Conservation (phyloP, 1,284 basidiomycete genomes). For the Pseudomicrostroma phylloplanum region DNA sequence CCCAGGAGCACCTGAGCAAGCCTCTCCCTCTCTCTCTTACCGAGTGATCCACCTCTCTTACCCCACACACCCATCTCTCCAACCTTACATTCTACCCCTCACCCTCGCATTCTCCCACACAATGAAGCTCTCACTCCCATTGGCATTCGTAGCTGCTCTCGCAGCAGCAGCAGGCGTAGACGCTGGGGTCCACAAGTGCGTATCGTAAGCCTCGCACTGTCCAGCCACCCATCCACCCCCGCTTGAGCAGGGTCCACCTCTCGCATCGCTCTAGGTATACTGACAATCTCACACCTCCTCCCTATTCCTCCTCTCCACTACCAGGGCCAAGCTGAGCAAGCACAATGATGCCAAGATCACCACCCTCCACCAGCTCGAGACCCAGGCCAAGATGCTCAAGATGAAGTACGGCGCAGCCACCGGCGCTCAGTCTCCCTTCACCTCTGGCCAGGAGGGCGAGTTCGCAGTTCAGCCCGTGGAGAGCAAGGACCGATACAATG, state of each 20-base stretch:
- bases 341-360: constrained; percentile 62
- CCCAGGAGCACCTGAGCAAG: no score
- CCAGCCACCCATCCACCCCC: constrained; percentile 2
- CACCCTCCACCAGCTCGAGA: constrained; percentile 64
- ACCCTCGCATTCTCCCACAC: constrained; percentile 3
- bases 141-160: constrained; percentile 60
- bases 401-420: constrained; percentile 44
- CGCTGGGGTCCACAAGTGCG: constrained; percentile 37
- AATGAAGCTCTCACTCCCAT: constrained; percentile 56
- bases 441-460: constrained; percentile 56
- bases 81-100: no score
- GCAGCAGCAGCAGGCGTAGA: constrained; percentile 55
- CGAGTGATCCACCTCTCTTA: no score
- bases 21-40: no score
- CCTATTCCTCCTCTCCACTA: neutral
- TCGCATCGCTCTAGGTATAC: neutral
- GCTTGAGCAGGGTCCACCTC: neutral
- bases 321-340: constrained; percentile 56
- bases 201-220: constrained; percentile 8
- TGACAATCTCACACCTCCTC: neutral
- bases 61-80: no score
- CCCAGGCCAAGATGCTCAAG: constrained; percentile 54
- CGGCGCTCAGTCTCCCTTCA: constrained; percentile 37
- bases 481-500: constrained; percentile 19
- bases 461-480: constrained; percentile 52